Conservation (phyloP, 768 basidiomycete species). For the Termitomyces sp. region DNA sequence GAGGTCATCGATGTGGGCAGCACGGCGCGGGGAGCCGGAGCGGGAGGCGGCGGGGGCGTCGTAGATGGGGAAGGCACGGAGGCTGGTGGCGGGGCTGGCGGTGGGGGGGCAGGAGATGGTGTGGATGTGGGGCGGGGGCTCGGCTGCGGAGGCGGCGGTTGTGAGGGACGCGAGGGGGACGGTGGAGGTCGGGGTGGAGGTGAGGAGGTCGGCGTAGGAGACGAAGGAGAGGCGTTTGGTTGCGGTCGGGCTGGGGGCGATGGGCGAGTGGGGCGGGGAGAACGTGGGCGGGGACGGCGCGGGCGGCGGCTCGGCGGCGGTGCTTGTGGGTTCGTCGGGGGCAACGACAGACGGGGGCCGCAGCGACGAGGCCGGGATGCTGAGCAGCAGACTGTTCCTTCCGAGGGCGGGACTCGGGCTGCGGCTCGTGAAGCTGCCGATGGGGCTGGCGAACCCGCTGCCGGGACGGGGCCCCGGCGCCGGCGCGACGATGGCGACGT, state of each 20-base stretch:
- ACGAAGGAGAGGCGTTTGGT: slow-evolving; percentile 83
- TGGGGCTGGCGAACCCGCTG: slow-evolving; percentile 63
- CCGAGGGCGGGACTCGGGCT: slow-evolving; percentile 56
- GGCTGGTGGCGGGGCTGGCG: slow-evolving; percentile 21
- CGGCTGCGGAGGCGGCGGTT: slow-evolving; percentile 43
- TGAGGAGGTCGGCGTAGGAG: slow-evolving; percentile 80
- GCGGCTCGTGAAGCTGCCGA: slow-evolving; percentile 61
- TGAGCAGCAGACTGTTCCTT: slow-evolving; percentile 41
- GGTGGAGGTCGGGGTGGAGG: slow-evolving; percentile 68
- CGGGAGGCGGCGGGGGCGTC: background rate
- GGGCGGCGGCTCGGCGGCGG: background rate
- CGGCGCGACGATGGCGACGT: slow-evolving; percentile 62
- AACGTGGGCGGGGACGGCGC: background rate
- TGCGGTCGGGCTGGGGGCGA: slow-evolving; percentile 30
- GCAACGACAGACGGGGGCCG: slow-evolving; percentile 29
- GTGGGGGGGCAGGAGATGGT: slow-evolving; percentile 34
- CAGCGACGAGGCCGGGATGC: slow-evolving; percentile 27
- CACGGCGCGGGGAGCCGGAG: background rate
- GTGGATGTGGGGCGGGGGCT: slow-evolving; percentile 73
- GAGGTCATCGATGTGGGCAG: slow-evolving; percentile 41
- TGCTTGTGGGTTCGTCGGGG: slow-evolving; percentile 15
- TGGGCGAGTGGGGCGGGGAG: slow-evolving; percentile 18
- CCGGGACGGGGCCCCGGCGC: too few relatives aligned
- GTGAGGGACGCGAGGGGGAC: slow-evolving; percentile 72
- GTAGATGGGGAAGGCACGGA: slow-evolving; percentile 17